Evolutionary conservation across 305 asterid genomes (phyloP).

Genomic region (Rubia occidens): DNA sequence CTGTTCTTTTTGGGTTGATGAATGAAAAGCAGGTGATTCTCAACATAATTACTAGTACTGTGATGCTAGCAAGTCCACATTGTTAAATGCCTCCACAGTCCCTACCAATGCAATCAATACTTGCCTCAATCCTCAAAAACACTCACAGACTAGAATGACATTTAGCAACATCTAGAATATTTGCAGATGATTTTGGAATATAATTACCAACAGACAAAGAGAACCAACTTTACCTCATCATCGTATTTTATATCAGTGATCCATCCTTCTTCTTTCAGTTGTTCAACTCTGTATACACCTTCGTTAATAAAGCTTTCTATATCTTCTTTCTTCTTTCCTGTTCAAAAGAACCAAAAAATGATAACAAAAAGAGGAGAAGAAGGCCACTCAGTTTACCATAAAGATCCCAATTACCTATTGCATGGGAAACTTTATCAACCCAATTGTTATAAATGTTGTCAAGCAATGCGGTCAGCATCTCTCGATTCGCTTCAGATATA

Average conservation of each 20-base stretch:
- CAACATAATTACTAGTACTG: neutral
- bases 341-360: constrained; percentile 13
- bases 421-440: constrained; percentile 59
- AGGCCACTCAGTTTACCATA: constrained; percentile 13
- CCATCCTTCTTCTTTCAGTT: constrained; percentile 90
- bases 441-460: constrained; percentile 79
- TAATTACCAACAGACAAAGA: neutral
- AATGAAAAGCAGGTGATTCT: too few species aligned
- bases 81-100: neutral
- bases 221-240: constrained; percentile 70
- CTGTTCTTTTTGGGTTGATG: too few species aligned
- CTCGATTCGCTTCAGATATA: constrained; percentile 85
- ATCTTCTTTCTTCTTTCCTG: constrained; percentile 78
- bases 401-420: constrained; percentile 47
- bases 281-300: constrained; percentile 77
- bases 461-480: constrained; percentile 84
- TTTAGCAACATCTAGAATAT: neutral
- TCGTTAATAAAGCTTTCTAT: constrained; percentile 73
- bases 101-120: constrained; percentile 1
- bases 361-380: constrained; percentile 12
- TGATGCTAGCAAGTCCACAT: neutral
- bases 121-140: neutral
- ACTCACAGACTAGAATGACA: neutral
- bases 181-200: neutral
- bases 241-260: constrained; percentile 91